Conservation (phyloP, 2,329 filamentous ascomycete genomes). For the Paraphaeosphaeria sporulosa region DNA sequence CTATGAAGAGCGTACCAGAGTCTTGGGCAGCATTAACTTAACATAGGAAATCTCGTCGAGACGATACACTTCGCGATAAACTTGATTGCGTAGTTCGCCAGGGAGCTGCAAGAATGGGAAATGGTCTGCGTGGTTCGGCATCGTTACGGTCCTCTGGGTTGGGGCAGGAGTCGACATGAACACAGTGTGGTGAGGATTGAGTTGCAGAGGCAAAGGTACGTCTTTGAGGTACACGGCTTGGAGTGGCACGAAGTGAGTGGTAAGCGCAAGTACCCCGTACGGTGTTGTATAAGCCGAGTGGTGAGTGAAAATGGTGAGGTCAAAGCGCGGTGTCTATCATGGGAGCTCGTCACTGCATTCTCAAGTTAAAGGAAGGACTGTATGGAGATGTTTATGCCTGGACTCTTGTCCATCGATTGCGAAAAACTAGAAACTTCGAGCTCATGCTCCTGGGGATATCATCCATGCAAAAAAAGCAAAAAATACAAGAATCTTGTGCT, state of each 20-base stretch:
- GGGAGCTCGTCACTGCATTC: too few species aligned
- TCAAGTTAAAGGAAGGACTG: too few species aligned
- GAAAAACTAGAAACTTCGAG: neutral
- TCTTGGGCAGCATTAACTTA: neutral
- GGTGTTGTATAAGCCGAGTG: too few species aligned
- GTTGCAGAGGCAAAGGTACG: neutral
- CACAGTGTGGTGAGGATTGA: neutral
- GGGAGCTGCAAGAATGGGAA: slow-evolving; percentile 3
- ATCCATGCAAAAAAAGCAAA: slow-evolving; percentile 4
- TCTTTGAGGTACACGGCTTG: neutral
- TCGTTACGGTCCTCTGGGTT: neutral
- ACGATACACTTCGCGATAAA: neutral
- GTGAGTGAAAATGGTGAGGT: too few species aligned
- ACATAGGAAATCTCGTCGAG: neutral
- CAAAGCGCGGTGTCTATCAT: too few species aligned
- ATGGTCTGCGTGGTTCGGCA: neutral
- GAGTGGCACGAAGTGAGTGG: neutral
- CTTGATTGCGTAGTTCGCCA: neutral
- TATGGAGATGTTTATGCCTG: too few species aligned
- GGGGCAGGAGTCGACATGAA: neutral
- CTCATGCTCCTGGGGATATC: slow-evolving; percentile 5
- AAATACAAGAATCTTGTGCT: neutral
- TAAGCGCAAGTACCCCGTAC: neutral
- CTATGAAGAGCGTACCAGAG: neutral
- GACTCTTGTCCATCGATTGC: neutral